phyloP scores from a whole-genome alignment of 306 rosid genomes.

The Glycine soja region DNA sequence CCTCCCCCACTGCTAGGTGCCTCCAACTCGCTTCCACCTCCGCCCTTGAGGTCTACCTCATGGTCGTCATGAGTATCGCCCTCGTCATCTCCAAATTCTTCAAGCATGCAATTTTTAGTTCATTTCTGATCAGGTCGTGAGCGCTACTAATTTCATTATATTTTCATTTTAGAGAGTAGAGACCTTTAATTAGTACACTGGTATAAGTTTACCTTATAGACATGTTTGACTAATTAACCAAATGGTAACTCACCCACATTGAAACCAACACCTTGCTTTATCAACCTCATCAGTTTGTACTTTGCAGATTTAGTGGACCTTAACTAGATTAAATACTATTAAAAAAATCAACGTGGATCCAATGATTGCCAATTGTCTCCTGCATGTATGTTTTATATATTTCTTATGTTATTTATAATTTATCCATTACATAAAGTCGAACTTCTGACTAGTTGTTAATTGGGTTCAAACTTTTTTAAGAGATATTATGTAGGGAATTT shows the following conservation, averaged over 20 bases:
- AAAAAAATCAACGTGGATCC: constrained; percentile 47
- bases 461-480: constrained; percentile 17
- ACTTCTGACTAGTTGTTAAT: constrained; percentile 22
- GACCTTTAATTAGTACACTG: no score
- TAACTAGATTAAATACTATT: background rate
- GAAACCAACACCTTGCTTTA: background rate
- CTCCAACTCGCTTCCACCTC: constrained; percentile 37
- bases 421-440: constrained; percentile 16
- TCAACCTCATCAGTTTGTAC: no score
- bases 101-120: no score
- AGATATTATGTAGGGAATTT: constrained; percentile 73
- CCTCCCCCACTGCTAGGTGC: constrained; percentile 29
- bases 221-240: background rate
- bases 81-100: constrained; percentile 74
- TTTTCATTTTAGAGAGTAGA: no score
- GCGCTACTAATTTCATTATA: no score
- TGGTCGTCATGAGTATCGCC: constrained; percentile 63
- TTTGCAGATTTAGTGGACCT: no score
- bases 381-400: constrained; percentile 67
- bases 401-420: background rate
- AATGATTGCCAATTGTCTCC: constrained; percentile 80
- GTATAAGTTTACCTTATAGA: no score
- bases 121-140: no score
- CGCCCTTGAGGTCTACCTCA: constrained; percentile 62
- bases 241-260: background rate